phyloP scores from a whole-genome alignment of 1,139 yeast genomes.

The Blastobotrys petasosporus region DNA sequence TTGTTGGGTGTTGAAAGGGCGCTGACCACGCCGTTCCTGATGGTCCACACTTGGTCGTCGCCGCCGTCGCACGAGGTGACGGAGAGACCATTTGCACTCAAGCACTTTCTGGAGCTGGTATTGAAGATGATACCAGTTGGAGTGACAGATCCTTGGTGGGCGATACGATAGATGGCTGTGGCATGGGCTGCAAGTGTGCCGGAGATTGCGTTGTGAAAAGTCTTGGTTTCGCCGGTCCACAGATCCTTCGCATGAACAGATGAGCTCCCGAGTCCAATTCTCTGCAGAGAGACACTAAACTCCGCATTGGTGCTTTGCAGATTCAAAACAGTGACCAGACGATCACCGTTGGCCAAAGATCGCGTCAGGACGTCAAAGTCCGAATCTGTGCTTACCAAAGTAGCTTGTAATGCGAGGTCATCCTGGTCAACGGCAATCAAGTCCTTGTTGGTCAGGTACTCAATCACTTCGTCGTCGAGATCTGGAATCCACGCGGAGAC shows the following conservation, averaged over 20 bases:
- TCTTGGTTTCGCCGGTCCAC: constrained; percentile 6
- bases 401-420: constrained; percentile 4
- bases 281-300: constrained; percentile 1
- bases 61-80: constrained; percentile 3
- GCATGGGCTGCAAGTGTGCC: constrained; percentile 4
- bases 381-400: constrained; percentile 1
- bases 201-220: background rate
- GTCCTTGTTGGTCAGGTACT: constrained; percentile 9
- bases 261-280: constrained; percentile 1
- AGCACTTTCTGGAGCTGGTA: background rate
- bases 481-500: constrained; percentile 8
- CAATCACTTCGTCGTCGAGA: constrained; percentile 1
- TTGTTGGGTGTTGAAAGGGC: background rate
- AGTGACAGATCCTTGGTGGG: background rate
- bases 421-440: constrained; percentile 9
- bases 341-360: constrained; percentile 9
- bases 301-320: background rate
- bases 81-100: background rate
- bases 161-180: constrained; percentile 4
- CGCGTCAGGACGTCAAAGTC: constrained; percentile 7
- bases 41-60: constrained; percentile 9
- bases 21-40: constrained; percentile 7
- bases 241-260: constrained; percentile 2
- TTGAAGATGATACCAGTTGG: constrained; percentile 8
- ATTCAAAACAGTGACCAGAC: constrained; percentile 8